Base-by-base conservation (phyloP, 2,329 filamentous ascomycete genomes). In the Microdochium nivale region DNA sequence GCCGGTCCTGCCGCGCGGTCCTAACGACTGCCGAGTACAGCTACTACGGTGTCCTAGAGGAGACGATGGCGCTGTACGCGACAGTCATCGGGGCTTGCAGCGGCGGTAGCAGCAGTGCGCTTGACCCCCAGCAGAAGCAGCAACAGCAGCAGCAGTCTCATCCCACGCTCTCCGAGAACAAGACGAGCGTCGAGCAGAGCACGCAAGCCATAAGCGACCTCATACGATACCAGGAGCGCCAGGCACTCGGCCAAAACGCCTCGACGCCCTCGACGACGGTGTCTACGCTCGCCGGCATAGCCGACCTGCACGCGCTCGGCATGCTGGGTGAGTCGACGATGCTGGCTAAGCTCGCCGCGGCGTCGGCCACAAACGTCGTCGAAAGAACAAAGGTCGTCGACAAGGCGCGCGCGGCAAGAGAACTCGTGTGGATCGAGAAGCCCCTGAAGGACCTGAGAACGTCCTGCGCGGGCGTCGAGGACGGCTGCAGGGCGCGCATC, bases 251-350 rank as follows among this genome's bases (percentile, higher is more conserved):
- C 3, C 27, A 59, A 1, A 59, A 56, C 23, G 44, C 2, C 58
- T 56, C 25, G 43, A 52, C 13, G 55, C 49, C 10, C 48, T 55
- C 10, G 47, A 52, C 2, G 54, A 56, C 2, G 58, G 57, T 14
- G 47, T 57, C 16, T 51, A 58, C 24, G 58, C 59, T 71, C 23
- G 49, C 60, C 25, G 58, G 62, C 14, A 55, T 74, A 8, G 57
- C 63, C 0, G 55, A 62, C 46, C 57, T 69, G 21, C 70, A 72
- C 58, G 60, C 62, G 40, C 58, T 71, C 53, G 63, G 68, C 25
- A 59, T 66, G 58, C 55, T 70, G 8, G 68, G 69, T 43, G 70
- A 72, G 46, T 61, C 68, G 0, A 62, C 66, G 0, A 49, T 69
- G 1, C 66, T 62, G 1, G 52, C 63, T 16, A 66, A 64, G 49